A percentile compares a stretch with the other conserved stretches of the same genome.
Conservation (phyloP, 2,329 filamentous ascomycete species). For the Ophiognomonia clavigignenti-juglandacearum region DNA sequence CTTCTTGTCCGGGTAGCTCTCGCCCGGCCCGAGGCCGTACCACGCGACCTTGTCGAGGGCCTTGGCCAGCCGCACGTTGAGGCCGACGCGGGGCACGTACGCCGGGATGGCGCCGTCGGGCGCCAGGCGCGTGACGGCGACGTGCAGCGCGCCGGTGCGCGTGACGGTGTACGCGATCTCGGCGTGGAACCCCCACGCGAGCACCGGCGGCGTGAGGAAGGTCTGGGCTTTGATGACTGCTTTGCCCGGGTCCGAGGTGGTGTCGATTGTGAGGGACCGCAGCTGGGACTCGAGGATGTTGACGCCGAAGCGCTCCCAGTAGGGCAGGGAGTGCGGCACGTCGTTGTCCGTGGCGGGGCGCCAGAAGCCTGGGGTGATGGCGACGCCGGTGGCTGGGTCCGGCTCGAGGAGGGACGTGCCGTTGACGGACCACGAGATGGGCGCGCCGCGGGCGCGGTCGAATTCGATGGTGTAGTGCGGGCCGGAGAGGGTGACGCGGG, state of each 20-base stretch:
- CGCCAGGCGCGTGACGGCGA: slow-evolving; percentile 38
- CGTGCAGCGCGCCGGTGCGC: slow-evolving; percentile 35
- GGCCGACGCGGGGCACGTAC: slow-evolving; percentile 57
- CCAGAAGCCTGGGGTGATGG: slow-evolving; percentile 50
- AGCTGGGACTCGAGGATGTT: slow-evolving; percentile 41
- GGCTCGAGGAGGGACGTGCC: slow-evolving; percentile 29
- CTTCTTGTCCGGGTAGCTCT: slow-evolving; percentile 61
- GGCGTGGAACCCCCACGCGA: slow-evolving; percentile 53
- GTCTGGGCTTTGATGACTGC: slow-evolving; percentile 38
- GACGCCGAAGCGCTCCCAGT: slow-evolving; percentile 53
- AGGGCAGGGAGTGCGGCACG: slow-evolving; percentile 43
- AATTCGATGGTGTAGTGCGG: slow-evolving; percentile 36
- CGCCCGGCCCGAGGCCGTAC: slow-evolving; percentile 60
- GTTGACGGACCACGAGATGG: slow-evolving; percentile 36
- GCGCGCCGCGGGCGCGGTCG: slow-evolving; percentile 37
- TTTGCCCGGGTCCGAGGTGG: slow-evolving; percentile 22
- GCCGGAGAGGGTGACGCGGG: slow-evolving; percentile 25
- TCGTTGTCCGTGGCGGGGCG: slow-evolving; percentile 65
- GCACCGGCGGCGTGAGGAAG: slow-evolving; percentile 52
- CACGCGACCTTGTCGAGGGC: slow-evolving; percentile 46
- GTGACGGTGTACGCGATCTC: slow-evolving; percentile 48
- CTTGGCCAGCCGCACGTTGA: slow-evolving; percentile 48
- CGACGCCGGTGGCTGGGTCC: slow-evolving; percentile 30
- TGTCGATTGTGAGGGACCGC: slow-evolving; percentile 31
- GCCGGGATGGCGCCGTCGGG: slow-evolving; percentile 45